Base-by-base conservation (phyloP, 495 filamentous ascomycete genomes). In the Penicillium nucicola region DNA sequence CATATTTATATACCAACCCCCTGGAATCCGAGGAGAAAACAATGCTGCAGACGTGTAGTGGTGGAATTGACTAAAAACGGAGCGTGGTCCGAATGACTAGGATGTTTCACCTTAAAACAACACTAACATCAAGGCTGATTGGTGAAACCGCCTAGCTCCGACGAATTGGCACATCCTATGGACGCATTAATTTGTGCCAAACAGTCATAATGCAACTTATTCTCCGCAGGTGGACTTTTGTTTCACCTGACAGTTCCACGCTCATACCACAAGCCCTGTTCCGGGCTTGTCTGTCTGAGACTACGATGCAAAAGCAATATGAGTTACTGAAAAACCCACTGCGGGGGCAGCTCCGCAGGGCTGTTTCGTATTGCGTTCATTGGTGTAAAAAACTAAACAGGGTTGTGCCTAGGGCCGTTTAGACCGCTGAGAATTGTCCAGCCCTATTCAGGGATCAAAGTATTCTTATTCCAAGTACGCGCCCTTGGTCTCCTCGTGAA, bases 401-500 rank as follows among this genome's bases (percentile, higher is more conserved):
- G 5, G 6, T 14, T 7, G 12, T 23, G 14, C 4, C 2, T 30
- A 8, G 9, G n/a, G 22, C 22, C 22, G 20, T 42, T 28, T 42
- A 4, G 5, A 32, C 18, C 8, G 8, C 4, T 28, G 25, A 8
- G 7, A 9, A 28, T 28, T 28, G 25, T 4, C 5, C 25, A 28
- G 25, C 25, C 25, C 25, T 28, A 28, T 28, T 28, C 25, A 28
- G 4, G 25, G 14, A 10, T 18, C 11, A 11, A 40, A 20, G 13
- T n/a, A n/a, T n/a, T 20, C 36, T 55, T 67, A 83, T 31, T 77
- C 55, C 57, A 84, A 57, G 63, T 84, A 84, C 8, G 75, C 73
- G n/a, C 78, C 79, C 47, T 71, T 69, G 32, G 80, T 83, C 68
- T 88, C 84, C 50, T 76, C 76, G 33, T 84, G 80, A 50, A 88